Evolutionary conservation across 116 monocot genomes (phyloP).

Genomic region (Papilionanthe hybrid): DNA sequence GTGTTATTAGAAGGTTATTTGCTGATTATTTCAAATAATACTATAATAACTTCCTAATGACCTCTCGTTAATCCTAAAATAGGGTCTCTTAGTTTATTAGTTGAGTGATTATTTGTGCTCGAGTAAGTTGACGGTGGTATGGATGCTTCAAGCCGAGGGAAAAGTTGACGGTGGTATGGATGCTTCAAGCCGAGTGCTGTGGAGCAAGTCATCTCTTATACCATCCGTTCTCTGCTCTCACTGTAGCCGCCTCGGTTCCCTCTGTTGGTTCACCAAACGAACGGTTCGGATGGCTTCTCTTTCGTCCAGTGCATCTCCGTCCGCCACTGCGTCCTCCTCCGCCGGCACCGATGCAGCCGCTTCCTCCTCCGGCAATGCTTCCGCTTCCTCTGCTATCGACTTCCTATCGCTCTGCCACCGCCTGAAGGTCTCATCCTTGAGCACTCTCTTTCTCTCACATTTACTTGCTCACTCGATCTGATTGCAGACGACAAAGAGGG

Average conservation of each 20-base stretch:
- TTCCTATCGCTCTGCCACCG: slow-evolving; percentile 78
- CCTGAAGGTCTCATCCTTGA: slow-evolving; percentile 51
- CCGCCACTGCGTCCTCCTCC: background rate
- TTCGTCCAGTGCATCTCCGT: background rate
- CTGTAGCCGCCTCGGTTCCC: background rate
- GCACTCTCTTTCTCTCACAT: background rate
- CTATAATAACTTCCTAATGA: no score
- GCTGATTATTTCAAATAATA: no score
- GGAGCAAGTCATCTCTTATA: slow-evolving; percentile 9
- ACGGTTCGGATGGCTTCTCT: slow-evolving; percentile 30
- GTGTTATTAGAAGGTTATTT: no score
- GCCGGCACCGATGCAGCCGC: background rate
- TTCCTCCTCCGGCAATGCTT: slow-evolving; percentile 9
- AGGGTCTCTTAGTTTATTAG: no score
- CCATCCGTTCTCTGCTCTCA: slow-evolving; percentile 9
- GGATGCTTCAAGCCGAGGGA: no score
- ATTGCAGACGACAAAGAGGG: slow-evolving; percentile 79
- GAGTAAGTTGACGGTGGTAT: no score
- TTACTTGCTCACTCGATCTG: background rate
- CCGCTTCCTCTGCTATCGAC: slow-evolving; percentile 60
- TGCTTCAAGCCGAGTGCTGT: slow-evolving; percentile 1
- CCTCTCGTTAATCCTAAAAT: no score
- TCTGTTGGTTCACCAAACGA: slow-evolving; percentile 16
- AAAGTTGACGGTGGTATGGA: no score
- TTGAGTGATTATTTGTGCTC: no score